phyloP scores from a whole-genome alignment of 352 stramenopile species.

The Phytophthora litchii region DNA sequence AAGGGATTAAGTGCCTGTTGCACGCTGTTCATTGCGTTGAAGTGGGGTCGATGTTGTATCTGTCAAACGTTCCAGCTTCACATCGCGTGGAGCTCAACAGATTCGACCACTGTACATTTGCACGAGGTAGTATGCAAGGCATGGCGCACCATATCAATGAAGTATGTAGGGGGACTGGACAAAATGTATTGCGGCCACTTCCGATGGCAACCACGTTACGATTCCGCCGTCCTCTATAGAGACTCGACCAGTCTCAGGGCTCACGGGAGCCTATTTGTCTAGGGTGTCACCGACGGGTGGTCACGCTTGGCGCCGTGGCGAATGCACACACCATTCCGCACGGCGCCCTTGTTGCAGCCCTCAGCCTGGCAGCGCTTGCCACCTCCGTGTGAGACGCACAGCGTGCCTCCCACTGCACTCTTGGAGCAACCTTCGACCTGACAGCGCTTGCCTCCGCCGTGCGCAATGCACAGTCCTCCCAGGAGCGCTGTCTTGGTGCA shows the following conservation, averaged over 20 bases:
- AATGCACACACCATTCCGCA: slow-evolving; percentile 88
- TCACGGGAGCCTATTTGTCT: slow-evolving; percentile 18
- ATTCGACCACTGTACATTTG: slow-evolving; percentile 2
- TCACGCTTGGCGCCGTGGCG: slow-evolving; percentile 81
- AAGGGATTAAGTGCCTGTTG: slow-evolving; percentile 19
- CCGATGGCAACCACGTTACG: slow-evolving; percentile 42
- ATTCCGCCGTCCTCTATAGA: slow-evolving; percentile 32
- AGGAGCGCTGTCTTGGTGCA: slow-evolving; percentile 83
- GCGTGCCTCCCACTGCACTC: slow-evolving; percentile 63
- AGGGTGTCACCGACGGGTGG: slow-evolving; percentile 28
- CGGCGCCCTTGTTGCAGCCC: slow-evolving; percentile 84
- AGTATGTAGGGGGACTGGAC: slow-evolving; percentile 16
- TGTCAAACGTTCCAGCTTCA: slow-evolving; percentile 22
- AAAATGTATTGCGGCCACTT: slow-evolving; percentile 44
- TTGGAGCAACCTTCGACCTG: slow-evolving; percentile 69
- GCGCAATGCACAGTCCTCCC: slow-evolving; percentile 80
- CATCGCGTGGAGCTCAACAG: slow-evolving; percentile 12
- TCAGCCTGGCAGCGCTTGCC: slow-evolving; percentile 75
- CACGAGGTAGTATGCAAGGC: slow-evolving; percentile 8
- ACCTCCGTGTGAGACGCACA: slow-evolving; percentile 77
- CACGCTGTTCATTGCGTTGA: slow-evolving; percentile 7
- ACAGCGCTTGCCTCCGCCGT: slow-evolving; percentile 84
- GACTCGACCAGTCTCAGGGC: slow-evolving; percentile 15
- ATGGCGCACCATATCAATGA: slow-evolving; percentile 18
- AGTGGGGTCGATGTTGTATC: slow-evolving; percentile 1